Base-by-base conservation (phyloP, 495 filamentous ascomycete genomes). In the Penicillium roqueforti region DNA sequence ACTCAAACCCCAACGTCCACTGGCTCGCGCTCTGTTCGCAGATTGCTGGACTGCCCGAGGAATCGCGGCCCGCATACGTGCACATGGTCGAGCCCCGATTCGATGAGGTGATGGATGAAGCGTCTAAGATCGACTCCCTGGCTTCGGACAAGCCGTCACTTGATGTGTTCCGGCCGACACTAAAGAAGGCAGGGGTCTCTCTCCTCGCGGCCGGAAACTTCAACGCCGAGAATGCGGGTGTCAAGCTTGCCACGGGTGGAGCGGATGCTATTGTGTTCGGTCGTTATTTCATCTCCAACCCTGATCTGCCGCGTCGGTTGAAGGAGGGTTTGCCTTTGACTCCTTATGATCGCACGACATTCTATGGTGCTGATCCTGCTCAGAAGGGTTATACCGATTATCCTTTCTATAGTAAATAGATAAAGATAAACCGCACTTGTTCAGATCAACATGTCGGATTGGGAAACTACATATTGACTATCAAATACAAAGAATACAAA, bases 371-470 rank as follows among this genome's bases (percentile, higher is more conserved):
- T 14, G 56, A 72, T 6, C 63, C 69, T 28, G 60, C 66, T 1
- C 44, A 62, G 45, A 72, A 75, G 51, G 87, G 87, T n/a, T 91
- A 88, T 63, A 77, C 72, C 3, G 83, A 86, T 60, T 85, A 86
- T 57, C 72, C 76, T 3, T 85, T 85, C 55, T 83, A 83, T 14
- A 14, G 11, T 65, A 42, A 42, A 23, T 13, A 31, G 36, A 43
- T 47, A 47, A 57, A 55, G 32, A 51, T 34, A 14, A 8, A 28
- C 26, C 26, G 22, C 7, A 20, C 16, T 20, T 48, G 23, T 52
- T n/a, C 14, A 53, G 23, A 48, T 20, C 29, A 47, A 47, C 13
- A 47, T 18, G 42, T 41, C 43, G 47, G 44, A 52, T 36, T 18
- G 19, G 45, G 23, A 25, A 10, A 47, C 29, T 18, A 44, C 29